A percentile compares a stretch with the other conserved stretches of the same genome.
phyloP scores from a whole-genome alignment of 768 basidiomycete genomes.

The Amanita rubescens region DNA sequence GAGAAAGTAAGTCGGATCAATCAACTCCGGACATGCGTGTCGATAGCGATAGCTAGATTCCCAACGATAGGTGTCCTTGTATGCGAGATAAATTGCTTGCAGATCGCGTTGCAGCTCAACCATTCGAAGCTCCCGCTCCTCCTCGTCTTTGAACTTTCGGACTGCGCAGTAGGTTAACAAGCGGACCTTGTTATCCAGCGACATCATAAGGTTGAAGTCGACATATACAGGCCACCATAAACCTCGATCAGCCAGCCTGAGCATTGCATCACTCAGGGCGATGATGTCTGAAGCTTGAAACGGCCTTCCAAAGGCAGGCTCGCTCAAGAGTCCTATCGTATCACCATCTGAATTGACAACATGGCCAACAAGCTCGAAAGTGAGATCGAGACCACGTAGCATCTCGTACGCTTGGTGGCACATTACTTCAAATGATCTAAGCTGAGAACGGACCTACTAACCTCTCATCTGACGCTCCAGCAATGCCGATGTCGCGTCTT shows the following conservation, averaged over 20 bases:
- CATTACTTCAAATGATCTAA: too few species aligned
- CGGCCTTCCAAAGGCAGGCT: slow-evolving; percentile 28
- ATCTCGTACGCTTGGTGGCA: slow-evolving; percentile 16
- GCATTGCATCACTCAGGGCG: slow-evolving; percentile 24
- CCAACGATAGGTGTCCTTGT: not conserved
- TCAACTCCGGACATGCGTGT: not conserved
- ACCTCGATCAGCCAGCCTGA: slow-evolving; percentile 20
- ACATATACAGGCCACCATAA: slow-evolving; percentile 20
- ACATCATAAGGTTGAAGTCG: slow-evolving; percentile 20
- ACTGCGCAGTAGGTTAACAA: slow-evolving; percentile 18
- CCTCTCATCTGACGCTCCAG: slow-evolving; percentile 21
- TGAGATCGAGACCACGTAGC: slow-evolving; percentile 26
- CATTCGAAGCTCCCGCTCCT: not conserved
- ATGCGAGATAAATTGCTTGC: not conserved
- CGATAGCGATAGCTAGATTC: not conserved
- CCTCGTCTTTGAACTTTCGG: not conserved
- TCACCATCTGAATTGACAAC: slow-evolving; percentile 22
- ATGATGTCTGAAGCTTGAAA: slow-evolving; percentile 21
- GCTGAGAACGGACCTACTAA: not conserved
- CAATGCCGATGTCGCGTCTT: not conserved
- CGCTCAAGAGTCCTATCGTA: slow-evolving; percentile 27
- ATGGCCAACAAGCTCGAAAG: slow-evolving; percentile 28
- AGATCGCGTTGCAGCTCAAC: not conserved
- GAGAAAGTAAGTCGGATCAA: not conserved
- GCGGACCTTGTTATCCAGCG: slow-evolving; percentile 29